Percentiles rank a stretch among this genome's conserved stretches.
Evolutionary conservation across 768 basidiomycete genomes (phyloP).

Genomic region (Trametes gibbosa): DNA sequence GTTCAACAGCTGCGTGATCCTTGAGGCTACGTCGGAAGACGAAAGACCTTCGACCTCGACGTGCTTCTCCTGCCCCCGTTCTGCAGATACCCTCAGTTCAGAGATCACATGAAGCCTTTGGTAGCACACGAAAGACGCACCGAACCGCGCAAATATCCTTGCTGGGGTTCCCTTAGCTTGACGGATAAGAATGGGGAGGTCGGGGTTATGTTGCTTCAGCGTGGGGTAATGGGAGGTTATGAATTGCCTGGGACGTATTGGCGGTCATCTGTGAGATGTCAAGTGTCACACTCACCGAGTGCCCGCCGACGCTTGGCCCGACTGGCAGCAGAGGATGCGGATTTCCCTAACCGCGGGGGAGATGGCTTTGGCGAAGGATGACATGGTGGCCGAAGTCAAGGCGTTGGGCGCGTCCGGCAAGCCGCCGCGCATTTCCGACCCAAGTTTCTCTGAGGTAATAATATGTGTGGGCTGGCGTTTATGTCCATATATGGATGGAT

Average conservation of each 20-base stretch:
- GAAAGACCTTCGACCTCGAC: slow-evolving; percentile 77
- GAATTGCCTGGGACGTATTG: slow-evolving; percentile 57
- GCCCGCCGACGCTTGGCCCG: slow-evolving; percentile 71
- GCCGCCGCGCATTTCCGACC: not conserved
- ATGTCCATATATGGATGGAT: slow-evolving; percentile 7
- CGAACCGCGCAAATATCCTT: slow-evolving; percentile 81
- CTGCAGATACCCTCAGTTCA: slow-evolving; percentile 35
- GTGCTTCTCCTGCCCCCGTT: slow-evolving; percentile 78
- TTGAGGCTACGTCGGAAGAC: slow-evolving; percentile 66
- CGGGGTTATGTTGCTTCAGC: slow-evolving; percentile 81
- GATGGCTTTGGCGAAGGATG: slow-evolving; percentile 64
- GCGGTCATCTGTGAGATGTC: not conserved
- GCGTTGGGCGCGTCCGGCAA: not conserved
- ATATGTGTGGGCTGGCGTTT: not conserved
- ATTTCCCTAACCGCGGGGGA: slow-evolving; percentile 80
- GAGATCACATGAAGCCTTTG: not conserved
- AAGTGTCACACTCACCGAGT: slow-evolving; percentile 54
- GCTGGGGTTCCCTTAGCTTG: slow-evolving; percentile 80
- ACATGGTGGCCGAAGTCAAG: slow-evolving; percentile 23
- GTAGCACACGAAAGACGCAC: slow-evolving; percentile 41
- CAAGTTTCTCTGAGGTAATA: not conserved
- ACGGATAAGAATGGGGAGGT: slow-evolving; percentile 80
- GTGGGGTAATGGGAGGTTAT: slow-evolving; percentile 69
- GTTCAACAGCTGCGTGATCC: slow-evolving; percentile 59
- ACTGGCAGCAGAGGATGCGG: slow-evolving; percentile 78